Evolutionary conservation across 139 green algal species (phyloP), one percentile per base, ranked within the genome.

Genomic region (Volvox reticuliferus): DNA sequence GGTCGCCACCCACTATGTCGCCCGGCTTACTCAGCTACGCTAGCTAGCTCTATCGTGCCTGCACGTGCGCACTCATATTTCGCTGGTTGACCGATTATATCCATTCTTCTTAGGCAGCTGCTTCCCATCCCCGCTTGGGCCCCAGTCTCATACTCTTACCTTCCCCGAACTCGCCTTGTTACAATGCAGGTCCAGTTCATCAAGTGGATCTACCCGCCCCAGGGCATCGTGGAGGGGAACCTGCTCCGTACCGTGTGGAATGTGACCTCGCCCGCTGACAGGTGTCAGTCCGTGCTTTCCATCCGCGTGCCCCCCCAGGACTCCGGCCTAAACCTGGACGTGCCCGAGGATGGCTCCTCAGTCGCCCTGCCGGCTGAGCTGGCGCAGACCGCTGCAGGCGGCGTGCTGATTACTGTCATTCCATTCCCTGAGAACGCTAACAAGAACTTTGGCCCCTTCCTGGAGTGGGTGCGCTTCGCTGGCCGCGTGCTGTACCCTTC

Each of bases 401-500:
- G 81, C 81, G 62, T 87, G 18, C 62, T 77, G 22, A 68, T 87
- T 20, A 87, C 81, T 1, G 33, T 87, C 37, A 30, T 50, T 28
- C 81, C 75, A 0, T 24, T 26, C 32, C 75, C 75, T 9, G 75
- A 12, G 1, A 71, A 37, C n/a, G 17, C 62, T 6, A 22, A 0
- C 0, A 36, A 19, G 30, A 77, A 76, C 55, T 87, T 50, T 21
- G 81, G 81, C 16, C 81, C 81, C 17, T 87, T 62, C 81, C 61
- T 87, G 9, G 81, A 87, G 81, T 87, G 61, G 61, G 61, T 87
- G 30, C 61, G 62, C 30, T 87, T 87, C 61, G 9, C 17, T 20
- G 81, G 81, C 81, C 81, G 81, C 14, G 81, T 87, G 81, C 81
- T 87, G 30, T 87, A 87, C 81, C 81, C 81, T 0, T 35, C 16